Conservation (phyloP, 2,329 filamentous ascomycete species). For the Neopestalotiopsis clavispora region DNA sequence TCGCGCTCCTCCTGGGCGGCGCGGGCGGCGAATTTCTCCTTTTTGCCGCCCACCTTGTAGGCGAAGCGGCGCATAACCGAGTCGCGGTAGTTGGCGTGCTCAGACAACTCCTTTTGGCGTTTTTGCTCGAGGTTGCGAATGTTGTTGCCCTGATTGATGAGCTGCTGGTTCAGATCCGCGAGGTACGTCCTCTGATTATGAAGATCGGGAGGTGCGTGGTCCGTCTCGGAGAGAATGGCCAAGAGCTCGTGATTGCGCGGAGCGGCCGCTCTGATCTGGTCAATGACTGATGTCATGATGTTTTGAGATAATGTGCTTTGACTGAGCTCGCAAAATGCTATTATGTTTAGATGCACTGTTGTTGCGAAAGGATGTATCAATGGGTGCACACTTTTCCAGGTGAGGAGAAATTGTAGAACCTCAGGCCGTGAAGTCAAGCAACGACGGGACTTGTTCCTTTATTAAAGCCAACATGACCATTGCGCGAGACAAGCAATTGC, state of each 20-base stretch:
- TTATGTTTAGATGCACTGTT: background rate
- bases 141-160: slow-evolving; percentile 39
- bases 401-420: background rate
- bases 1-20: slow-evolving; percentile 59
- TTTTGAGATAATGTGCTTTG: accelerated
- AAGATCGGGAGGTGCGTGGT: slow-evolving; percentile 51
- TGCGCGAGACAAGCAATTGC: background rate
- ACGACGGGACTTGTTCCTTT: background rate
- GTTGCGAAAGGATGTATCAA: background rate
- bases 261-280: slow-evolving; percentile 44
- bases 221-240: slow-evolving; percentile 50
- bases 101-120: slow-evolving; percentile 52
- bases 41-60: slow-evolving; percentile 54
- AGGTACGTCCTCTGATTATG: slow-evolving; percentile 51
- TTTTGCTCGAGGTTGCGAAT: slow-evolving; percentile 44
- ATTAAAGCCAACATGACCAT: background rate
- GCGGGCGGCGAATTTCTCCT: slow-evolving; percentile 52
- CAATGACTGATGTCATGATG: slow-evolving; percentile 34
- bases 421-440: background rate
- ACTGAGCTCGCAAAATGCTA: background rate
- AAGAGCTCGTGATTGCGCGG: slow-evolving; percentile 50
- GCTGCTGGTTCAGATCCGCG: slow-evolving; percentile 47
- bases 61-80: slow-evolving; percentile 56
- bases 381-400: background rate
- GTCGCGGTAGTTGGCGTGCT: slow-evolving; percentile 58